These are phyloP conservation scores for Cubamyces sp. DNA, from an alignment of 768 basidiomycete species.

Conservation along the genomic window DNA sequence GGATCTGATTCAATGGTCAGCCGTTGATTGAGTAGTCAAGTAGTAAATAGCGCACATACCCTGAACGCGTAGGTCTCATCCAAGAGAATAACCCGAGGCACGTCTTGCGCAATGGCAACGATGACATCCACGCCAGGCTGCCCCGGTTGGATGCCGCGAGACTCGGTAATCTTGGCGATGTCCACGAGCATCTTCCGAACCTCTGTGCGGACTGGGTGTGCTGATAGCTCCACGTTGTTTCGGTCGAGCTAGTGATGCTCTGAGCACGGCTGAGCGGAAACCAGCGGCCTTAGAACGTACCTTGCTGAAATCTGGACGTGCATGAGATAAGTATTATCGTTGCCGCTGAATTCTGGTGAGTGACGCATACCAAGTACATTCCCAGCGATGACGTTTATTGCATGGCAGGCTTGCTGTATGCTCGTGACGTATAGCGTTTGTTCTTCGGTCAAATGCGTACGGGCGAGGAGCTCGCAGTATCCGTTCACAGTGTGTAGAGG, in stretches of 20 bases:
- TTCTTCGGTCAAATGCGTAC: slow-evolving; percentile 32
- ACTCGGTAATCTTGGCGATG: slow-evolving; percentile 33
- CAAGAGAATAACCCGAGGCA: slow-evolving; percentile 31
- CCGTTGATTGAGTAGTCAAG: not conserved
- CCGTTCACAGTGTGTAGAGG: slow-evolving; percentile 37
- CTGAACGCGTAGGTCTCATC: slow-evolving; percentile 35
- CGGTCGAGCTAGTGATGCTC: slow-evolving; percentile 28
- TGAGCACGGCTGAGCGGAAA: no score
- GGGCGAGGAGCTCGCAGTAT: slow-evolving; percentile 34
- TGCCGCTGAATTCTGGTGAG: not conserved
- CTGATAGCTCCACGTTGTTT: slow-evolving; percentile 34
- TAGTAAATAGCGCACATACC: slow-evolving; percentile 24
- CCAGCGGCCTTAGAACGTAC: slow-evolving; percentile 14
- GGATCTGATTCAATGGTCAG: slow-evolving; percentile 17
- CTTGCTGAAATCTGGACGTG: slow-evolving; percentile 35
- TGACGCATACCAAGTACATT: slow-evolving; percentile 33
- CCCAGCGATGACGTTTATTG: slow-evolving; percentile 37
- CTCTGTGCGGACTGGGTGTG: slow-evolving; percentile 33
- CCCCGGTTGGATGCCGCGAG: slow-evolving; percentile 26
- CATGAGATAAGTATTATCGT: not conserved
- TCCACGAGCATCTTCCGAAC: slow-evolving; percentile 35
- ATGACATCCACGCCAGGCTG: slow-evolving; percentile 31
- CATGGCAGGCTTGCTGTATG: slow-evolving; percentile 37
- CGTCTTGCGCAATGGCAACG: slow-evolving; percentile 29
- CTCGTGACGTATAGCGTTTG: slow-evolving; percentile 33